Base-by-base conservation (phyloP, 257 asterid species). In the Voacanga thouarsii region DNA sequence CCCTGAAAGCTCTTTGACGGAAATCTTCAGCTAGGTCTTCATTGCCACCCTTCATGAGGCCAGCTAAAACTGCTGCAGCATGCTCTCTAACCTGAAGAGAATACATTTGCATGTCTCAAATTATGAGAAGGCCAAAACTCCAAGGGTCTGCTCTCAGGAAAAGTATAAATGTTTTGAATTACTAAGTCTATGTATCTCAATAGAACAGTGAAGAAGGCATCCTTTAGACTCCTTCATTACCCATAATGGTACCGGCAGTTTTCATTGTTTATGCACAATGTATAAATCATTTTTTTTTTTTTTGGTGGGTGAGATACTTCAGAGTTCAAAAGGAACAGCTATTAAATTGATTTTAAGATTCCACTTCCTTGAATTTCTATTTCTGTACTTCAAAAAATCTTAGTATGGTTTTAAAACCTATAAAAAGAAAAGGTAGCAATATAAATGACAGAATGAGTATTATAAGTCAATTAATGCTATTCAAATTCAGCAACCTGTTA, bases 1-100 rank as follows among this genome's bases (percentile, higher is more conserved):
- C 94, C 83, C 79, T 87, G 78, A 87, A 90, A 83, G 99, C 98
- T 87, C 94, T 92, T 61, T 12, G 83, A 75, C 97, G 97, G 77
- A 96, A 96, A 78, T 89, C 97, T 82, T 85, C 85, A 12, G 94
- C 93, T 21, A 93, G 82, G 75, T 86, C 86, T 79, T 80, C 91
- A 85, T 92, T 94, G 64, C 93, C 98, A 71, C 97, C 90, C 87
- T 93, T 96, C 98, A 96, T 92, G 83, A 96, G 84, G 79, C 97
- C 97, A 78, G 99, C 97, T 82, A 96, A 92, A 81, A 96, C 99
- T 72, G 98, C 98, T 77, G 98, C 99, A 61, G 99, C 99, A 60
- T 96, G 99, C 94, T 96, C 99, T 79, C 99, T 87, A 73, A 96
- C 97, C 99, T 96, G 90, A 72, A 75, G 75, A 68, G 63, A 55